A percentile compares a stretch with the other conserved stretches of the same genome.
Conservation (phyloP, 2,329 filamentous ascomycete species). For the Alternaria hordeiaustralica region DNA sequence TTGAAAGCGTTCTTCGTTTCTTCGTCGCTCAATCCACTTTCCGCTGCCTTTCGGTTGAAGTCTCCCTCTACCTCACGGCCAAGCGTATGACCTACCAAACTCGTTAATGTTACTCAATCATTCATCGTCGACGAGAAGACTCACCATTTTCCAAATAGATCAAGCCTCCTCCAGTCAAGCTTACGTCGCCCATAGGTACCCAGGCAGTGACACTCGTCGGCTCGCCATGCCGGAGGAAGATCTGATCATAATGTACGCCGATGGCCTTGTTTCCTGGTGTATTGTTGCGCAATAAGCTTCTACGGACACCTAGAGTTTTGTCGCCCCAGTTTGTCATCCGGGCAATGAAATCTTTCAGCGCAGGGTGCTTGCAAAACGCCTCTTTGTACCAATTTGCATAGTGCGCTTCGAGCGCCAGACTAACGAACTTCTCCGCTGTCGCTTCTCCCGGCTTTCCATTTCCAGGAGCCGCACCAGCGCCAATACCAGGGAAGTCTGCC, state of each 20-base stretch:
- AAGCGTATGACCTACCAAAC: conserved; percentile 49
- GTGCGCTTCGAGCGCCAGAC: conserved; percentile 62
- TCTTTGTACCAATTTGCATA: conserved; percentile 54
- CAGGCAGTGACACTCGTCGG: conserved; percentile 63
- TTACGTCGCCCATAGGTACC: conserved; percentile 63
- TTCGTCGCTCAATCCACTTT: conserved; percentile 59
- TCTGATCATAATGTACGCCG: conserved; percentile 68
- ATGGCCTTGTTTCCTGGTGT: conserved; percentile 64
- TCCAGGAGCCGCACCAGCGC: conserved; percentile 55
- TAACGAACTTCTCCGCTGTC: conserved; percentile 54
- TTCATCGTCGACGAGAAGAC: background rate
- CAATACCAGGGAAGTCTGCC: conserved; percentile 60
- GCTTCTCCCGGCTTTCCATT: conserved; percentile 55
- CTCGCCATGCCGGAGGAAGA: conserved; percentile 63
- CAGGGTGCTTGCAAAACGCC: conserved; percentile 62
- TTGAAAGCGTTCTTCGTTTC: conserved; percentile 57
- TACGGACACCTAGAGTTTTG: conserved; percentile 53
- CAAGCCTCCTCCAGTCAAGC: conserved; percentile 62
- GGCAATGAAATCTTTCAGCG: conserved; percentile 58
- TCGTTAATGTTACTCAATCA: background rate
- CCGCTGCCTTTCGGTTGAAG: conserved; percentile 58
- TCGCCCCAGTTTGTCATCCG: conserved; percentile 61
- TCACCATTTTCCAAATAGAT: conserved; percentile 63
- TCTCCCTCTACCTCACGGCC: conserved; percentile 59
- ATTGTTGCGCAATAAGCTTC: conserved; percentile 64